A percentile compares a stretch with the other conserved stretches of the same genome.
Conservation (phyloP, 768 basidiomycete genomes). For the Russula emetica region DNA sequence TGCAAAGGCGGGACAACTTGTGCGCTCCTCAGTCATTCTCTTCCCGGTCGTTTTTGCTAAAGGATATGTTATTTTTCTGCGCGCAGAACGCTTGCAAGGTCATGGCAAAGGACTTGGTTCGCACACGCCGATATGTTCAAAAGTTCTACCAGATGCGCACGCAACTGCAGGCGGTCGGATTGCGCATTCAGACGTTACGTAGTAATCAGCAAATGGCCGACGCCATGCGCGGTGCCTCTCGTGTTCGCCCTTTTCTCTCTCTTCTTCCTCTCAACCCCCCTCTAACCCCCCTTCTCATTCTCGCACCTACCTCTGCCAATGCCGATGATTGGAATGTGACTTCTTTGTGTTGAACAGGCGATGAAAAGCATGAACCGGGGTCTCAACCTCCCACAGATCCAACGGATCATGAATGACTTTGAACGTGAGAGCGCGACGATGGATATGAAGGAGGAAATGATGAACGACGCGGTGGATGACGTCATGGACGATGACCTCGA, state of each 20-base stretch:
- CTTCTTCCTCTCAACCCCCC: not conserved
- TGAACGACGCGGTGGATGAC: slow-evolving; percentile 97
- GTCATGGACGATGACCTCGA: slow-evolving; percentile 91
- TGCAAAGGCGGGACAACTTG: slow-evolving; percentile 93
- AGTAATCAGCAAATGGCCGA: slow-evolving; percentile 99
- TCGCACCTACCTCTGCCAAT: not conserved
- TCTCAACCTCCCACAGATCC: slow-evolving; percentile 90
- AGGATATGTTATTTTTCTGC: not conserved
- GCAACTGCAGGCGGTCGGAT: slow-evolving; percentile 90
- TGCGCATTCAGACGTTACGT: slow-evolving; percentile 92
- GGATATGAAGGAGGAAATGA: slow-evolving; percentile 99
- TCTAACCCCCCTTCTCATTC: not conserved
- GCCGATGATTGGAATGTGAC: not conserved
- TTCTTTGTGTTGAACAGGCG: slow-evolving; percentile 50
- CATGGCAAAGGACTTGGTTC: slow-evolving; percentile 97
- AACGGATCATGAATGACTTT: slow-evolving; percentile 96
- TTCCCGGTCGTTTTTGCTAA: not conserved
- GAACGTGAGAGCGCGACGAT: slow-evolving; percentile 96
- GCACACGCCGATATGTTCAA: slow-evolving; percentile 91
- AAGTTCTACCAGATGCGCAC: slow-evolving; percentile 99
- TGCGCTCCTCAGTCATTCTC: slow-evolving; percentile 38
- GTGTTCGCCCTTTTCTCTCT: slow-evolving; percentile 50
- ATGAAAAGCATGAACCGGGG: slow-evolving; percentile 98
- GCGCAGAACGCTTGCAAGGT: slow-evolving; percentile 95
- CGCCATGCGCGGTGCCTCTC: slow-evolving; percentile 96